Conservation (phyloP, 129 eudicot species). For the Sambucus nigra region DNA sequence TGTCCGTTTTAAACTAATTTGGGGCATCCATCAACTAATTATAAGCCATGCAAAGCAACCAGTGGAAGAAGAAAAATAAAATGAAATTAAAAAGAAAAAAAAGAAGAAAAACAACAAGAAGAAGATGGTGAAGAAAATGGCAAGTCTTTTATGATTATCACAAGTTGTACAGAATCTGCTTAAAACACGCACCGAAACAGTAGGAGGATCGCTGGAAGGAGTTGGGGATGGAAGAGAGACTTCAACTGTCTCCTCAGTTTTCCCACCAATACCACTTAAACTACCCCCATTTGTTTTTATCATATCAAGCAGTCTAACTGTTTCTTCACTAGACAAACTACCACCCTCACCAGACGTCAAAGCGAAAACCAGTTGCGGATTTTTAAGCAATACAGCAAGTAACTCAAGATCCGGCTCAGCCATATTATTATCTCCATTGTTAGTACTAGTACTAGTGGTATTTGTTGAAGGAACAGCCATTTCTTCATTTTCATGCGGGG, state of each 20-base stretch:
- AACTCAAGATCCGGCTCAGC: slow-evolving; percentile 78
- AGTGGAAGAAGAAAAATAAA: no score
- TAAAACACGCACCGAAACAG: slow-evolving; percentile 97
- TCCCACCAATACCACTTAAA: slow-evolving; percentile 42
- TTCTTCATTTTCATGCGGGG: slow-evolving; percentile 2
- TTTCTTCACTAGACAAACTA: slow-evolving; percentile 49
- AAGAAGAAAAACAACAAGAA: background rate
- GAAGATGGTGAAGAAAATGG: background rate
- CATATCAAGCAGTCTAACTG: slow-evolving; percentile 77
- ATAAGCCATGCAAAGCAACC: no score
- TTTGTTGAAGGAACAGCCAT: slow-evolving; percentile 12
- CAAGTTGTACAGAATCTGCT: slow-evolving; percentile 46
- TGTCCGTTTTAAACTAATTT: no score
- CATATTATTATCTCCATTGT: slow-evolving; percentile 19
- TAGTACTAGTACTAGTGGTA: slow-evolving; percentile 3
- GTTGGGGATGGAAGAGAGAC: slow-evolving; percentile 99
- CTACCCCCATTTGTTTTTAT: slow-evolving; percentile 52
- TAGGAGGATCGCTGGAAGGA: slow-evolving; percentile 53
- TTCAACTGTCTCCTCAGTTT: slow-evolving; percentile 49
- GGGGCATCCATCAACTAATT: no score
- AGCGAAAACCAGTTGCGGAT: slow-evolving; percentile 78
- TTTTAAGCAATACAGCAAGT: slow-evolving; percentile 68
- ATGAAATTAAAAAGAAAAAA: no score
- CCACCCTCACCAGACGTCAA: slow-evolving; percentile 72
- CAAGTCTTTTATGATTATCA: slow-evolving; percentile 8